phyloP scores from a whole-genome alignment of 176 grass and related monocot species.

The Phragmites australis region DNA sequence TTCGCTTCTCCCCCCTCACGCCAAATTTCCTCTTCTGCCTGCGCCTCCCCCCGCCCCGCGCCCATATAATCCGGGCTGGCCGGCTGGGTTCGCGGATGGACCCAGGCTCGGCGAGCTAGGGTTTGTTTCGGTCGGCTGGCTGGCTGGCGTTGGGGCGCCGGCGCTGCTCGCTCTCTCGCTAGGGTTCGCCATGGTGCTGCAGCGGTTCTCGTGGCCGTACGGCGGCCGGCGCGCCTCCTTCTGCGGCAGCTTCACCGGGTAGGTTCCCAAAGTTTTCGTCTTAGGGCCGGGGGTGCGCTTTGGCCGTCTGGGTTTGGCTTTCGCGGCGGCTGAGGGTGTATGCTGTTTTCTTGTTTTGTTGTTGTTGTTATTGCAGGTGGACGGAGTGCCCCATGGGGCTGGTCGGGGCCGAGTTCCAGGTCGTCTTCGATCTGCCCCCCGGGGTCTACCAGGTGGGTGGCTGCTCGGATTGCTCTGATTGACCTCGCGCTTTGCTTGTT shows the following conservation, averaged over 20 bases:
- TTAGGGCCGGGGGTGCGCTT: neutral
- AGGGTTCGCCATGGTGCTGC: conserved; percentile 65
- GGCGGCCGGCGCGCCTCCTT: conserved; percentile 48
- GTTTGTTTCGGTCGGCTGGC: neutral
- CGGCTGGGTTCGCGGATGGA: conserved; percentile 13
- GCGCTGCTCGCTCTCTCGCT: conserved; percentile 14
- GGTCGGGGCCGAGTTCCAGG: conserved; percentile 52
- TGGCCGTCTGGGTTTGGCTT: no score
- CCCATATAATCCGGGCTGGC: conserved; percentile 23
- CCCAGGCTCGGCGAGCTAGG: neutral
- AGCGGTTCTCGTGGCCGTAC: conserved; percentile 58
- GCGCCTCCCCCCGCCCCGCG: neutral
- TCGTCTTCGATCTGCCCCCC: conserved; percentile 56
- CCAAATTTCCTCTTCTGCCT: conserved; percentile 43
- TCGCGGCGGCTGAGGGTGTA: neutral
- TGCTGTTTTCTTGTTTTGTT: conserved; percentile 30
- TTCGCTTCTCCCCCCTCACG: neutral
- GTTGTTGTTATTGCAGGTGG: conserved; percentile 39
- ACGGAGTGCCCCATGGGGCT: conserved; percentile 46
- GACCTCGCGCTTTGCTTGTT: neutral
- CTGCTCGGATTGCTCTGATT: conserved; percentile 16
- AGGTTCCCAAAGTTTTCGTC: conserved; percentile 18
- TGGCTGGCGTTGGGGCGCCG: neutral
- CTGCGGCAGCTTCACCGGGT: conserved; percentile 63
- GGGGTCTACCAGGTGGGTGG: conserved; percentile 58